Conservation (phyloP, 345 rosid genomes). For the Cardamine resedifolia region DNA sequence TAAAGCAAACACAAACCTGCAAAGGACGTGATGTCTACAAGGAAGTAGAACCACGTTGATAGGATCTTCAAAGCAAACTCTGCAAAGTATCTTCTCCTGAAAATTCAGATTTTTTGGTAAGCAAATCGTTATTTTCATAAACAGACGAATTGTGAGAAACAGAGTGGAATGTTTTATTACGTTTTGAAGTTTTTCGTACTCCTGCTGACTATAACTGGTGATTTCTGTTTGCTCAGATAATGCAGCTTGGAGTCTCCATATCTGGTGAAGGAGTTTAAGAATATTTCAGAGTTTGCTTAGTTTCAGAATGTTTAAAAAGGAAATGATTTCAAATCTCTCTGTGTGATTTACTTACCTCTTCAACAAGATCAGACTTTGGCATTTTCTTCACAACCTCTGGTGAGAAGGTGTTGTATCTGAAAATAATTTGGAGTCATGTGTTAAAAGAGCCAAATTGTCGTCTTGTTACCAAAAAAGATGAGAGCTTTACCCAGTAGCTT, state of each 20-base stretch:
- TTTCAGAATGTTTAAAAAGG: neutral
- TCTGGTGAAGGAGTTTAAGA: constrained; percentile 41
- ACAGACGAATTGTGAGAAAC: neutral
- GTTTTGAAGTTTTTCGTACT: constrained; percentile 79
- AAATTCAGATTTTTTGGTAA: constrained; percentile 15
- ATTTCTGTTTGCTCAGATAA: constrained; percentile 73
- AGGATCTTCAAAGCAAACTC: constrained; percentile 88
- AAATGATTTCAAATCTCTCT: neutral
- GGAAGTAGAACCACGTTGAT: constrained; percentile 75
- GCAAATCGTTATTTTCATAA: neutral
- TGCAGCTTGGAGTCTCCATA: constrained; percentile 74
- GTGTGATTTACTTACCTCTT: constrained; percentile 63
- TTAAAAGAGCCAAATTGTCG: neutral
- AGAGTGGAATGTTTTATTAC: constrained; percentile 38
- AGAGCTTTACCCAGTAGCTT: constrained; percentile 56
- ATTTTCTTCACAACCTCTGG: constrained; percentile 77
- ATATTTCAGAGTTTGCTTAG: neutral
- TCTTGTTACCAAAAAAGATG: neutral
- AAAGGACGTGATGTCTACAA: constrained; percentile 80
- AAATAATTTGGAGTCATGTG: constrained; percentile 7
- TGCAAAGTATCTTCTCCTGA: constrained; percentile 87
- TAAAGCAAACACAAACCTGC: constrained; percentile 49
- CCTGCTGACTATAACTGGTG: constrained; percentile 69
- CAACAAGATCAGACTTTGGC: constrained; percentile 77
- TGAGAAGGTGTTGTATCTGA: constrained; percentile 80